phyloP scores from a whole-genome alignment of 352 stramenopile genomes.

The Saprolegnia parasitica region DNA sequence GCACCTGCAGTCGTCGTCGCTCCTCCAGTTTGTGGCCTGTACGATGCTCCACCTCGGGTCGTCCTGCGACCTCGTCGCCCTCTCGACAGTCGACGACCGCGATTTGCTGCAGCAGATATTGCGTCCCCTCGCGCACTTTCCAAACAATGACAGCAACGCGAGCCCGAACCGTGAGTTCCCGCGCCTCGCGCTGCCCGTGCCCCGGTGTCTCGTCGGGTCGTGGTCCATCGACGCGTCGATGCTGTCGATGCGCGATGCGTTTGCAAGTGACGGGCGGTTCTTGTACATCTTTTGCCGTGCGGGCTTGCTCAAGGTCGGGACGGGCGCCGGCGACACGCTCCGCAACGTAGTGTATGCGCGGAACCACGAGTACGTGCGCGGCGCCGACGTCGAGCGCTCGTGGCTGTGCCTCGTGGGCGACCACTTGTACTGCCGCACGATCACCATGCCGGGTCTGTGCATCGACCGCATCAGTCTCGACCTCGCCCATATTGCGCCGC shows the following conservation, averaged over 20 bases:
- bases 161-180: background rate
- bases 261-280: slow-evolving; percentile 62
- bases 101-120: slow-evolving; percentile 36
- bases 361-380: slow-evolving; percentile 53
- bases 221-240: slow-evolving; percentile 66
- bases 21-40: slow-evolving; percentile 43
- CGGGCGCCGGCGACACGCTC: slow-evolving; percentile 52
- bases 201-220: slow-evolving; percentile 49
- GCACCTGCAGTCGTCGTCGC: slow-evolving; percentile 61
- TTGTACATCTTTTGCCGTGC: slow-evolving; percentile 63
- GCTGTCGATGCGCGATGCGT: slow-evolving; percentile 58
- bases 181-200: slow-evolving; percentile 48
- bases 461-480: slow-evolving; percentile 57
- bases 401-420: slow-evolving; percentile 67
- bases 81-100: slow-evolving; percentile 9
- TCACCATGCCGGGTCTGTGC: slow-evolving; percentile 56
- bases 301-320: slow-evolving; percentile 67
- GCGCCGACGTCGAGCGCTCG: slow-evolving; percentile 59
- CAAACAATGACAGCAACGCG: slow-evolving; percentile 24
- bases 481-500: slow-evolving; percentile 45
- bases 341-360: slow-evolving; percentile 68
- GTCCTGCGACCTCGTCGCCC: slow-evolving; percentile 23
- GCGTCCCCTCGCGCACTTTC: slow-evolving; percentile 33
- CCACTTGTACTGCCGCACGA: slow-evolving; percentile 66
- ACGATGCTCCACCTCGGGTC: slow-evolving; percentile 33